Base-by-base conservation (phyloP, 2,329 filamentous ascomycete species). In the Zymoseptoria crescenta region DNA sequence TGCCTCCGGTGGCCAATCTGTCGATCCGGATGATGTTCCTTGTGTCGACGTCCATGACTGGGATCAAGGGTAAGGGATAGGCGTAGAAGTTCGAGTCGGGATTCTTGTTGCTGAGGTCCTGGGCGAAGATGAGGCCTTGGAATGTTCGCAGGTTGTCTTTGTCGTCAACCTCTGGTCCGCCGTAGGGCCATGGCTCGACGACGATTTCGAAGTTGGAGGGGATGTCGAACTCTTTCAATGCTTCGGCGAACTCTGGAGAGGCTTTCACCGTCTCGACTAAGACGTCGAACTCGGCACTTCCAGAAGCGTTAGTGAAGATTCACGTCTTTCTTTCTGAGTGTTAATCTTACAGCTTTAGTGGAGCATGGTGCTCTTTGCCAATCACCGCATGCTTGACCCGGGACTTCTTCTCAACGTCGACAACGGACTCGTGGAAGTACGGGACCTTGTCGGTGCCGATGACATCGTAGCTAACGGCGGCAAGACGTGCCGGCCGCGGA, bases 381-480 rank as follows among this genome's bases (percentile, higher is more conserved):
- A 72, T 65, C 3, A 70, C 55, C 54, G 70, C 67, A 55, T 70
- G 68, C 60, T 68, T 60, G 13, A 68, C 61, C n/a, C 64, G 56
- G 41, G 56, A 55, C 35, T 60, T 57, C 8, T 62, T 65, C 4
- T 61, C 60, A 19, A 72, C 54, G 55, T 72, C 67, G n/a, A 72
- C 73, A 29, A 82, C 68, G 0, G 80, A 78, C 64, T 85, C 82
- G 50, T 81, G 75, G 63, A 81, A 85, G 50, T 77, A 75, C 6
- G 80, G 78, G 4, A 79, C 73, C 55, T 77, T 80, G 56, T 82
- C 77, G 1, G 68, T 62, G 1, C 78, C 79, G 57, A 83, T 76
- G 52, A 83, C 75, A 74, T 84, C 81, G 72, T 84, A 86, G 63
- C 81, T 77, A 35, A 80, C 79, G 51, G 79, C 75, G 1, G 81